Conservation (phyloP, 2,329 filamentous ascomycete species). For the Colletotrichum echinochloae region DNA sequence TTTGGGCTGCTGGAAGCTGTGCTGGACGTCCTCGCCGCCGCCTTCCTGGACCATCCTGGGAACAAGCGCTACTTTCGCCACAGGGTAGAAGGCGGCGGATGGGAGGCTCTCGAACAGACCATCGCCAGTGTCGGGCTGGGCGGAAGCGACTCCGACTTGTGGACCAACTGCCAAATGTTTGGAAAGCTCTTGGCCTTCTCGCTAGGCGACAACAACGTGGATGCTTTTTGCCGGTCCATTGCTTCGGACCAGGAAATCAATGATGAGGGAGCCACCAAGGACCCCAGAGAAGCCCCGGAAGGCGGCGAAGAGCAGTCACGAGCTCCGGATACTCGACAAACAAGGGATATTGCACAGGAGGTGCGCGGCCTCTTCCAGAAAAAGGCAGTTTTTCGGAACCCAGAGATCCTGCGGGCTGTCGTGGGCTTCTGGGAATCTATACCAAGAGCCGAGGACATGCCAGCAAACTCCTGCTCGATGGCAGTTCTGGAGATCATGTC, state of each 20-base stretch:
- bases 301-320: conserved; percentile 8
- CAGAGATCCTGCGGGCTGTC: conserved; percentile 72
- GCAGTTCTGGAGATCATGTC: conserved; percentile 74
- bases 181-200: conserved; percentile 85
- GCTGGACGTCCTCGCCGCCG: conserved; percentile 80
- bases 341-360: conserved; percentile 48
- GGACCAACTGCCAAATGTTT: conserved; percentile 80
- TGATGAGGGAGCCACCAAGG: conserved; percentile 44
- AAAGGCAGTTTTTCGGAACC: conserved; percentile 67
- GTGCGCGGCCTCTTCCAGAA: conserved; percentile 64
- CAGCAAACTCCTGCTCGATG: conserved; percentile 67
- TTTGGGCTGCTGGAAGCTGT: conserved; percentile 78
- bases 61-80: conserved; percentile 90
- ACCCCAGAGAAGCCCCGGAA: conserved; percentile 44
- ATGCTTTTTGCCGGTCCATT: conserved; percentile 72
- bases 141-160: conserved; percentile 74
- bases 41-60: conserved; percentile 82
- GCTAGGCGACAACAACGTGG: conserved; percentile 80
- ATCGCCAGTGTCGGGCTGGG: conserved; percentile 76
- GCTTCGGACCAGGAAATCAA: conserved; percentile 41
- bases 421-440: conserved; percentile 74
- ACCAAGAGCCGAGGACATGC: conserved; percentile 58
- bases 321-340: not conserved
- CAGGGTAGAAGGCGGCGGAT: conserved; percentile 81
- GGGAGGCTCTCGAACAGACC: conserved; percentile 79